Evolutionary conservation across 2,329 filamentous ascomycete species (phyloP), one percentile per base, ranked within the genome.

Genomic region (Alternaria alternata): DNA sequence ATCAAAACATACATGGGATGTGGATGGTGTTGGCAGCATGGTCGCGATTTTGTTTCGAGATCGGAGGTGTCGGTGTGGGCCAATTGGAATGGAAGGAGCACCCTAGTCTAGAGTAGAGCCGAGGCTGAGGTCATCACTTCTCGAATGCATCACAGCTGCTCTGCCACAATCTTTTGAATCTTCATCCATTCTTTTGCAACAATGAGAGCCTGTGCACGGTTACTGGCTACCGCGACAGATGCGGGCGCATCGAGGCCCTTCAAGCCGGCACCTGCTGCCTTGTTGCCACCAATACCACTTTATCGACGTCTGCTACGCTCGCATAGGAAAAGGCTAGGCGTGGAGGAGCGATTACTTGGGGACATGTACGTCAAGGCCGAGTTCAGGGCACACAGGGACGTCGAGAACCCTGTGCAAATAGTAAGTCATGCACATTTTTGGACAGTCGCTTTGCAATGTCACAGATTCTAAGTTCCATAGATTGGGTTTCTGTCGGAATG

Each of bases 401-500:
- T 96, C 49, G 94, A 98, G 61, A 98, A 98, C 73, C 94, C 95
- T 0, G 87, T 92, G 26, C 94, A 98, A 75, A 88, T 99, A 80
- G 93, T 96, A 84, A 63, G 88, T 78, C n/a, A n/a, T 16, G 20
- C 46, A 4, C 28, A 20, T 34, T 18, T n/a, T 26, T 46, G 14
- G 4, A 22, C 4, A n/a, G 48, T 30, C 36, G 30, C 30, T 39
- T 4, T 24, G 28, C 18, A 38, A 54, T 28, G 28, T 18, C 36
- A 22, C 30, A 32, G 34, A 30, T 46, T 30, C 51, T 70, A 38
- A 71, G 43, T 44, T 51, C 44, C 6, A 12, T n/a, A 96, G 93
- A 93, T 98, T 71, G 95, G 94, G 2, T 99, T 99, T 78, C 84
- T 99, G 69, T 94, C 92, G 0, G 94, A 98, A 79, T 99, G 94